A percentile compares a stretch with the other conserved stretches of the same genome.
Conservation (phyloP, 140 eudicot genomes). For the Flaveria floridana region DNA sequence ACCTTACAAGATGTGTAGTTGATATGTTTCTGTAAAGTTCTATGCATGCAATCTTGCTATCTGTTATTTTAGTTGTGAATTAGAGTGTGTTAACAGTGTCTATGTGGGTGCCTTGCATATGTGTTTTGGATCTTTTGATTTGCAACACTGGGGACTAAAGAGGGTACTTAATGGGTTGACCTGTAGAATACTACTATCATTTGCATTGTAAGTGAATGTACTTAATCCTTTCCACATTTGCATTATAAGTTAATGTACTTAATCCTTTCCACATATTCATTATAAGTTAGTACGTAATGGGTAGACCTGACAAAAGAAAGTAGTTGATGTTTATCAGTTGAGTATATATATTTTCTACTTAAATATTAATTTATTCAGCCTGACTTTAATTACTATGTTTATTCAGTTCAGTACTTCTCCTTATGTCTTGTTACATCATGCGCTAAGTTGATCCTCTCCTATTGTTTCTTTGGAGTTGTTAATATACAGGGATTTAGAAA, state of each 20-base stretch:
- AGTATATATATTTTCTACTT: neutral
- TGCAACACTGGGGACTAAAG: neutral
- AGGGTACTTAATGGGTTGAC: neutral
- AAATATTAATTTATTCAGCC: neutral
- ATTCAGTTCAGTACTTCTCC: neutral
- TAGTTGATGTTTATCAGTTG: neutral
- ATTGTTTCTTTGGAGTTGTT: conserved; percentile 24
- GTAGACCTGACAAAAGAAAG: neutral
- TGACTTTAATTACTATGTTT: neutral
- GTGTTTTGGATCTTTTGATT: neutral
- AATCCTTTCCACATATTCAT: too few species aligned
- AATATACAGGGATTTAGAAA: conserved; percentile 78
- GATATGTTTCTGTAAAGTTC: neutral
- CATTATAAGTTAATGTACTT: too few species aligned
- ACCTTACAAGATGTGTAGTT: conserved; percentile 4
- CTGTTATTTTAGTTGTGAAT: neutral
- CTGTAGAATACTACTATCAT: neutral
- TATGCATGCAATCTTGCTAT: neutral
- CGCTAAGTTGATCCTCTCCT: conserved; percentile 12
- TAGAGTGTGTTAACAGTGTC: neutral
- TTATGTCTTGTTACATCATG: neutral
- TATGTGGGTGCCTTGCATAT: neutral
- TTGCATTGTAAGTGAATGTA: neutral
- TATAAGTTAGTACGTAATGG: neutral
- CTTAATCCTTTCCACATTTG: neutral